These are phyloP conservation scores for Begonia peltatifolia DNA, from an alignment of 306 rosid species.

Conservation along the genomic window DNA sequence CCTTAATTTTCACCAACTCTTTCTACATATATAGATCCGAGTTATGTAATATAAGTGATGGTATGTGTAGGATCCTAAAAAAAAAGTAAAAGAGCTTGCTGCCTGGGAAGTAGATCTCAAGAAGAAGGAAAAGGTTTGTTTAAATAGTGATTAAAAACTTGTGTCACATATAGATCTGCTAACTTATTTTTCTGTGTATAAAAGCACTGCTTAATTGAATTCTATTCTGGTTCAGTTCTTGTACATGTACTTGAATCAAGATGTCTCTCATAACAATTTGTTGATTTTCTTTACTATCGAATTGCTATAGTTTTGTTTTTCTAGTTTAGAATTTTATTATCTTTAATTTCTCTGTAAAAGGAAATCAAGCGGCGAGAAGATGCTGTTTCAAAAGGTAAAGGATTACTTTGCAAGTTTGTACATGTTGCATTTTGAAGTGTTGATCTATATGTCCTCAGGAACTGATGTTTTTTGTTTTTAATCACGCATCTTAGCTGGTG, in stretches of 20 bases:
- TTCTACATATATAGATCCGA: slow-evolving; percentile 13
- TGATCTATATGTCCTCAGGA: background rate
- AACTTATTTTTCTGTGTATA: background rate
- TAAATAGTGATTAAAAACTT: background rate
- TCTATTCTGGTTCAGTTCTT: background rate
- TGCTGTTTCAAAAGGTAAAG: slow-evolving; percentile 54
- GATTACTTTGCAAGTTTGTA: background rate
- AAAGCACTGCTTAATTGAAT: background rate
- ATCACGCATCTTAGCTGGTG: slow-evolving; percentile 46
- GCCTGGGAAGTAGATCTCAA: slow-evolving; percentile 84
- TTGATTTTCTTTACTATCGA: background rate
- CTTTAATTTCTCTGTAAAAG: slow-evolving; percentile 27
- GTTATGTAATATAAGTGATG: slow-evolving; percentile 5
- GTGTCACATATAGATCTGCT: background rate
- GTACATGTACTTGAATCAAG: background rate
- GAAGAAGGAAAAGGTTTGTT: slow-evolving; percentile 61
- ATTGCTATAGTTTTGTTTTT: background rate
- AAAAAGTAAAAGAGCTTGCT: slow-evolving; percentile 74
- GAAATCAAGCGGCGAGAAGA: slow-evolving; percentile 86
- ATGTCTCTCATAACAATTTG: background rate
- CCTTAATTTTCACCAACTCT: slow-evolving; percentile 1
- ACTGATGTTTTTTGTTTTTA: slow-evolving; percentile 1
- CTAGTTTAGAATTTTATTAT: background rate
- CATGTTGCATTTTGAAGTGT: background rate
- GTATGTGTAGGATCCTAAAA: slow-evolving; percentile 58